phyloP scores from a whole-genome alignment of 805 yeast species.

The Kuraishia floccosa region DNA sequence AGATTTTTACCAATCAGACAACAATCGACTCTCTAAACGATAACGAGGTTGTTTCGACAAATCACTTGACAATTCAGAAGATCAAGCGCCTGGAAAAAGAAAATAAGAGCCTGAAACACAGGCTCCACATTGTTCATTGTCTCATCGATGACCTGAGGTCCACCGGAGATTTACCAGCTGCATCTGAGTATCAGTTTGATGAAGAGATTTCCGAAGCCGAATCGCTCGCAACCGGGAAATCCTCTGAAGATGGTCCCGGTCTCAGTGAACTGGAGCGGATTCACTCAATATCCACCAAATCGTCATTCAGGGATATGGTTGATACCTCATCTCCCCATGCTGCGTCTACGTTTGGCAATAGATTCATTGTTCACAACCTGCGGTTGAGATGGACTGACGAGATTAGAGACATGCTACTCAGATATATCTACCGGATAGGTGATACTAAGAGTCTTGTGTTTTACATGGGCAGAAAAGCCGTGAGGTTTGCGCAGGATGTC shows the following conservation, averaged over 20 bases:
- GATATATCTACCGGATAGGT: slow-evolving; percentile 41
- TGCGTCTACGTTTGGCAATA: slow-evolving; percentile 37
- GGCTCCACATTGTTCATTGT: slow-evolving; percentile 15
- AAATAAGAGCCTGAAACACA: slow-evolving; percentile 1
- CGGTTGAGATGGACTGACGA: slow-evolving; percentile 70
- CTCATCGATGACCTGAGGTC: slow-evolving; percentile 17
- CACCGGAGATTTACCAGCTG: slow-evolving; percentile 1
- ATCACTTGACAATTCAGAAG: background rate
- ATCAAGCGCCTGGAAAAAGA: background rate
- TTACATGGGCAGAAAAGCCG: slow-evolving; percentile 35
- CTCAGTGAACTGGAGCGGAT: background rate
- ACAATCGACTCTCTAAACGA: slow-evolving; percentile 12
- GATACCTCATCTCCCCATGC: background rate
- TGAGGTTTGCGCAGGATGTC: slow-evolving; percentile 22
- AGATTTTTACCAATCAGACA: slow-evolving; percentile 18
- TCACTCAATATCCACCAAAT: background rate
- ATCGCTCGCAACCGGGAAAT: background rate
- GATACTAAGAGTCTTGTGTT: slow-evolving; percentile 29
- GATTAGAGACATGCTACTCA: slow-evolving; percentile 50
- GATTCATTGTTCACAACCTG: slow-evolving; percentile 64
- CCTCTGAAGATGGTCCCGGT: too few relatives aligned
- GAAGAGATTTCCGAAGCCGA: background rate
- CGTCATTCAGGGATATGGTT: background rate
- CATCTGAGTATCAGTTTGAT: background rate
- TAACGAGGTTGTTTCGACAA: slow-evolving; percentile 8